Evolutionary conservation across 345 rosid species (phyloP).

Genomic region (Euphorbia peplus): DNA sequence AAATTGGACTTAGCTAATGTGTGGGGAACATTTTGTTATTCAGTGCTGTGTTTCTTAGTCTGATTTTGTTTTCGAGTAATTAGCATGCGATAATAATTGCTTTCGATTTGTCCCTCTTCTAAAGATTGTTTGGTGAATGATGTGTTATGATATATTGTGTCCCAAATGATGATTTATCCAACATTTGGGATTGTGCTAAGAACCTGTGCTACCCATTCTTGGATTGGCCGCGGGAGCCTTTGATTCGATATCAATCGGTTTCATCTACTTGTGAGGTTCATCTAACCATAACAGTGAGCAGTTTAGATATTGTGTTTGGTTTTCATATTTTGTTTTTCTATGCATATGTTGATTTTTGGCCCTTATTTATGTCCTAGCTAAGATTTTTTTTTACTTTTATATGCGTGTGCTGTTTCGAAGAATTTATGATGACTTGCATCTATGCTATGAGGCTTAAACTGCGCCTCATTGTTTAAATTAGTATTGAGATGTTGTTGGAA

Average conservation of each 20-base stretch:
- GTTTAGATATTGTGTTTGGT: neutral
- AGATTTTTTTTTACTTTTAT: conserved; percentile 2
- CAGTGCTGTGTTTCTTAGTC: neutral
- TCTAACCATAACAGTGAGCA: neutral
- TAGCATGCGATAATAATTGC: no score
- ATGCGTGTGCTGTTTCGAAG: conserved; percentile 9
- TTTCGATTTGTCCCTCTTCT: no score
- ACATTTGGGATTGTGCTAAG: no score
- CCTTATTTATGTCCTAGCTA: neutral
- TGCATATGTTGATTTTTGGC: neutral
- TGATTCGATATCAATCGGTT: no score
- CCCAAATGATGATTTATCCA: neutral
- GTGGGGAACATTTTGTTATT: neutral
- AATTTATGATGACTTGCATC: conserved; percentile 27
- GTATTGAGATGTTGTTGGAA: conserved; percentile 22
- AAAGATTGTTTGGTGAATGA: neutral
- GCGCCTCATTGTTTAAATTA: conserved; percentile 19
- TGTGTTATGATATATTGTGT: neutral
- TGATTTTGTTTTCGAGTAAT: neutral
- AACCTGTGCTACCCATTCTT: no score
- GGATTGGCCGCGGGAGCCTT: no score
- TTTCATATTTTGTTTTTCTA: neutral
- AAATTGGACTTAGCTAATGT: neutral
- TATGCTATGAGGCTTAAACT: conserved; percentile 11
- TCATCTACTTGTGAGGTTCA: neutral